A percentile compares a stretch with the other conserved stretches of the same genome.
phyloP scores from a whole-genome alignment of 345 rosid species.

The Leavenworthia alabamica region DNA sequence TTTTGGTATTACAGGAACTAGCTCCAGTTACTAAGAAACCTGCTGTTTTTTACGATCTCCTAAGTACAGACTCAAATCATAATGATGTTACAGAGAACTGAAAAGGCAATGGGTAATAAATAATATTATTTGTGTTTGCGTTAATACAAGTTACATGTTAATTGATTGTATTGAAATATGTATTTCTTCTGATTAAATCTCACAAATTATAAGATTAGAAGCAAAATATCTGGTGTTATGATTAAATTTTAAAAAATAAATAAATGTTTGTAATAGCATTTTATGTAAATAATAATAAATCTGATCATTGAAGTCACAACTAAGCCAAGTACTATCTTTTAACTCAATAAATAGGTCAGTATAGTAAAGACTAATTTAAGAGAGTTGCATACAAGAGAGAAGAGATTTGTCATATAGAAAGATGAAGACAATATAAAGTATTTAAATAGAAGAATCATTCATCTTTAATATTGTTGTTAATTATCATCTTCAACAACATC shows the following conservation, averaged over 20 bases:
- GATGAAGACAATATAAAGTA: background rate
- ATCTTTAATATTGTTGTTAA: conserved; percentile 11
- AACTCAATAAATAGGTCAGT: background rate
- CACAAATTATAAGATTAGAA: background rate
- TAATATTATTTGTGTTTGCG: background rate
- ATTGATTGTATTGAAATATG: background rate
- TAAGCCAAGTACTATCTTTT: background rate
- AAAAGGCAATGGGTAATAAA: background rate
- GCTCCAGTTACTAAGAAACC: conserved; percentile 57
- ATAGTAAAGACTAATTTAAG: conserved; percentile 3
- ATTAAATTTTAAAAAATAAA: no score
- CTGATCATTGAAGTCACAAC: no score
- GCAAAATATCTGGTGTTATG: conserved; percentile 5
- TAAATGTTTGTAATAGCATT: no score
- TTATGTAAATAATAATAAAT: no score
- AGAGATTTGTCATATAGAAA: background rate
- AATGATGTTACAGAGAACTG: background rate
- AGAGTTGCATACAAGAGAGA: conserved; percentile 21
- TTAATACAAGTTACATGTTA: background rate
- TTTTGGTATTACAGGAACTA: conserved; percentile 45
- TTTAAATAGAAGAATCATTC: background rate
- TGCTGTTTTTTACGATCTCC: conserved; percentile 49
- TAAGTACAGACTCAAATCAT: conserved; percentile 25
- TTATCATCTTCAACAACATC: conserved; percentile 35
- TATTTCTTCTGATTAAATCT: background rate